Base-by-base conservation (phyloP, 2,329 filamentous ascomycete genomes). In the Diaporthe eres region DNA sequence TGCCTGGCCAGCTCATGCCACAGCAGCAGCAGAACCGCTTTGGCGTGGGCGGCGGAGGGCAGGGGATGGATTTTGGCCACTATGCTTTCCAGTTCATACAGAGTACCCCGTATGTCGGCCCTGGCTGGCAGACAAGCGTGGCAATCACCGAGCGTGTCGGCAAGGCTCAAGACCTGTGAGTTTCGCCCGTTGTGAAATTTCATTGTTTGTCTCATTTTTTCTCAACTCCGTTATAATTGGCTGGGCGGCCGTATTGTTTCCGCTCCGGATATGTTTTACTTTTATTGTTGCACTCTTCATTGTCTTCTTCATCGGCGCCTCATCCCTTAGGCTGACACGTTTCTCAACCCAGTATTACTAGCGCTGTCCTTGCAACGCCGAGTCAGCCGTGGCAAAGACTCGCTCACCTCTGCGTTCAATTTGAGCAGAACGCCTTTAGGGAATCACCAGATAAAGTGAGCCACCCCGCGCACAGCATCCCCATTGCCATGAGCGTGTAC, bases 391-490 rank as follows among this genome's bases (percentile, higher is more conserved):
- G 83, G 44, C 80, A 84, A 68, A 85, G 85, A 74, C 84, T 87
- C 2, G 81, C 87, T 0, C 80, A 84, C 13, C 82, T 81, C n/a
- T 87, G 86, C 22, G 80, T 89, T 34, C 81, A 82, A 1, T 88
- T 87, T 74, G 90, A 91, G 79, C 85, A 86, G 49, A 87, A 89
- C 2, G 81, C 83, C 0, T 91, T 87, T 70, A 77, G 84, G 19
- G 85, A 84, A 19, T 86, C 87, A 8, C 82, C 83, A 6, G 88
- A 87, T 76, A 90, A 87, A 83, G 90, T 91, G 82, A 76, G 83
- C 76, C 37, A 61, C 53, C n/a, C 34, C 49, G 47, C 28, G 6
- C 28, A 60, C 58, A 55, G 25, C 57, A 44, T 34, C 15, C 72
- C 19, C 1, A 60, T 31, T 28, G 5, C 4, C 1, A 7, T 73